A percentile compares a stretch with the other conserved stretches of the same genome.
Evolutionary conservation across 2,329 filamentous ascomycete species (phyloP).

Genomic region (Trichoderma pleuroti): DNA sequence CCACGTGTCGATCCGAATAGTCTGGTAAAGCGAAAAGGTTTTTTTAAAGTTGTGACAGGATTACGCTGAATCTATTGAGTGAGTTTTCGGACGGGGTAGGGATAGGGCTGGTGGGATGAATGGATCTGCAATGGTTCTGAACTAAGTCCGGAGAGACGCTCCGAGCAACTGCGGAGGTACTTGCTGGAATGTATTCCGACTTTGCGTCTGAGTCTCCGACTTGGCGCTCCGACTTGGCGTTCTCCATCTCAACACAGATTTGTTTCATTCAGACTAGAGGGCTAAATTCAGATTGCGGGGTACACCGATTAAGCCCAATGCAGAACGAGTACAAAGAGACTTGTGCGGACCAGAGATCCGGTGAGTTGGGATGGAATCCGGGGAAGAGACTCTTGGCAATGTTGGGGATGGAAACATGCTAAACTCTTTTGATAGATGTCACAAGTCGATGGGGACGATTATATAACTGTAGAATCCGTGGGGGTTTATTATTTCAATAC

Average conservation of each 20-base stretch:
- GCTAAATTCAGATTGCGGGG: constrained; percentile 2
- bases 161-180: background rate
- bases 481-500: background rate
- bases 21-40: background rate
- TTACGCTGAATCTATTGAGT: background rate
- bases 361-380: background rate
- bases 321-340: background rate
- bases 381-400: background rate
- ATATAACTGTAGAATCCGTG: background rate
- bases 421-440: background rate
- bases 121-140: background rate
- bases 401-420: background rate
- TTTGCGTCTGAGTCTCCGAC: background rate
- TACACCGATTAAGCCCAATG: background rate
- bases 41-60: background rate
- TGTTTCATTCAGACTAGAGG: background rate
- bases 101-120: background rate
- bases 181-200: background rate
- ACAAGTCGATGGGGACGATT: background rate
- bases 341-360: background rate
- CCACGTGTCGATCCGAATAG: constrained; percentile 2
- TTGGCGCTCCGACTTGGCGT: background rate
- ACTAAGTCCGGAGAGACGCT: background rate
- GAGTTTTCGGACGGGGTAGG: background rate
- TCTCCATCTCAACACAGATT: background rate